Conservation (phyloP, 495 filamentous ascomycete genomes). For the Trichocladium uniseriatum region DNA sequence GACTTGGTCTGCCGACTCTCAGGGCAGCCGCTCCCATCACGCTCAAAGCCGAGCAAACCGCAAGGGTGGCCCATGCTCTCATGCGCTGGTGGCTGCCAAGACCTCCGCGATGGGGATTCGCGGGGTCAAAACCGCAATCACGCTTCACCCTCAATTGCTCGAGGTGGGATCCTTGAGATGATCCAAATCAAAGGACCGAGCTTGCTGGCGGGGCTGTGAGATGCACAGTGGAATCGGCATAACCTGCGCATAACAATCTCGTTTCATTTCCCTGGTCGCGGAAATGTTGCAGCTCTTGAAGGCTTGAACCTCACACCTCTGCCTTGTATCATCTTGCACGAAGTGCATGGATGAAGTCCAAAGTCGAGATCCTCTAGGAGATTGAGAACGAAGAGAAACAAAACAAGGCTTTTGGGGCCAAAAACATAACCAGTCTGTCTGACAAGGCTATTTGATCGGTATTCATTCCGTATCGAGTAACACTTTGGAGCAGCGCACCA, state of each 20-base stretch:
- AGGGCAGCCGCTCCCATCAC: background rate
- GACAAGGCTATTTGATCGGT: too few species aligned
- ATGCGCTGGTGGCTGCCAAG: background rate
- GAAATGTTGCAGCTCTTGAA: too few species aligned
- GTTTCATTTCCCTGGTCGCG: background rate
- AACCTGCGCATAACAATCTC: background rate
- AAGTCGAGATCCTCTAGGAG: too few species aligned
- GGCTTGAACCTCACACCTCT: too few species aligned
- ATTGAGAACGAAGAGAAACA: too few species aligned
- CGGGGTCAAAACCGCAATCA: background rate
- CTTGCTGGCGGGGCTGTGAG: background rate
- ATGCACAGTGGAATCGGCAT: too few species aligned
- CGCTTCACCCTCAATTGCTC: background rate
- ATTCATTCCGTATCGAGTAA: too few species aligned
- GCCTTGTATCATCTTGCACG: too few species aligned
- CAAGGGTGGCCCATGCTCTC: background rate
- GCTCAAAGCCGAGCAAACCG: background rate
- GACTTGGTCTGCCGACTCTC: conserved; percentile 4
- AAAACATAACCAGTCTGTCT: too few species aligned
- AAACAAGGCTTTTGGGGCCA: too few species aligned
- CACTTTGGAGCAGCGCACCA: too few species aligned
- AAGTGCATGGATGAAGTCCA: too few species aligned
- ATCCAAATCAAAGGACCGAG: conserved; percentile 7
- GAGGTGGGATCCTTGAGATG: conserved; percentile 8
- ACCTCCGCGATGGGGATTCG: background rate